Conservation (phyloP, 2,329 filamentous ascomycete genomes). For the Lasiodiplodia gonubiensis region DNA sequence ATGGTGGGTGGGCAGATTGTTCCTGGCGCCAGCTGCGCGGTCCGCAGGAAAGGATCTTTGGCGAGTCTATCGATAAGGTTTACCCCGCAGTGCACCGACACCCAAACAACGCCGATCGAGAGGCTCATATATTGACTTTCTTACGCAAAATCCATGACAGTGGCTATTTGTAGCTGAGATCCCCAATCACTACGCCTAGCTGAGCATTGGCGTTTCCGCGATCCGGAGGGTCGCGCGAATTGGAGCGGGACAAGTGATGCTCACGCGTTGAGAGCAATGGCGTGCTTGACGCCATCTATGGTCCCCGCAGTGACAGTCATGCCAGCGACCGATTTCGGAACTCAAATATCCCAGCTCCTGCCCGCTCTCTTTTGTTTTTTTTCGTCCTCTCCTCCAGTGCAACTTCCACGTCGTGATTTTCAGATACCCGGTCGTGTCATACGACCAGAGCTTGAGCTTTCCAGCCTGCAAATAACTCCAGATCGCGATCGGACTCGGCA, state of each 20-base stretch:
- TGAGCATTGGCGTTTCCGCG: neutral
- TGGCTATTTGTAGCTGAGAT: neutral
- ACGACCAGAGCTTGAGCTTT: conserved; percentile 5
- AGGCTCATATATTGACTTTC: conserved; percentile 12
- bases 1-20: neutral
- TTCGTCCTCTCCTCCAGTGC: neutral
- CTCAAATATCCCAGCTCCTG: neutral
- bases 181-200: neutral
- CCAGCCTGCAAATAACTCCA: neutral
- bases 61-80: conserved; percentile 3
- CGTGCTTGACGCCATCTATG: conserved; percentile 21
- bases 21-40: conserved; percentile 7
- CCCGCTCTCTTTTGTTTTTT: neutral
- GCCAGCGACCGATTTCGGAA: conserved; percentile 8
- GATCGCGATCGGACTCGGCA: neutral
- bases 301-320: conserved; percentile 10
- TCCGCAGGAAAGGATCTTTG: neutral
- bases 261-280: conserved; percentile 18
- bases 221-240: conserved; percentile 13
- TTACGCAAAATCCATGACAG: neutral
- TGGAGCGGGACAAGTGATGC: neutral
- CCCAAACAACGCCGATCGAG: neutral
- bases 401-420: neutral
- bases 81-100: conserved; percentile 23
- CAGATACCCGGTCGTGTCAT: neutral